These are phyloP conservation scores for Cytospora chrysosperma DNA, from an alignment of 2,329 filamentous ascomycete genomes.

Conservation along the genomic window DNA sequence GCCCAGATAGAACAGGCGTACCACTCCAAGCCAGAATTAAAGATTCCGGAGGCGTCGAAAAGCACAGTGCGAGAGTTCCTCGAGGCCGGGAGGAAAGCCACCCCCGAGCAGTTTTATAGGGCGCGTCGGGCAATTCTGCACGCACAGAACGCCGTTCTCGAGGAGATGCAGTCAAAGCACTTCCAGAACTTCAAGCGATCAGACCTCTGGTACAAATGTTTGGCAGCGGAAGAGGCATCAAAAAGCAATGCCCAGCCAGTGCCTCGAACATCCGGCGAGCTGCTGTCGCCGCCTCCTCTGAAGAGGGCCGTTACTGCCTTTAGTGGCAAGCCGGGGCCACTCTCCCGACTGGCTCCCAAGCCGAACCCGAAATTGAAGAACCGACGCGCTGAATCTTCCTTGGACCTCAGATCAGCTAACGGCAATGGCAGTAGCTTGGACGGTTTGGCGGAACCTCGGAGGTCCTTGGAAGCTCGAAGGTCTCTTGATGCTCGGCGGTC, in stretches of 20 bases:
- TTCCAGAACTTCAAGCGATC: conserved; percentile 88
- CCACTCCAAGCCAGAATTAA: conserved; percentile 76
- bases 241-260: conserved; percentile 28
- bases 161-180: conserved; percentile 78
- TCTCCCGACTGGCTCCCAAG: conserved; percentile 42
- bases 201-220: conserved; percentile 92
- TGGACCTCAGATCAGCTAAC: conserved; percentile 43
- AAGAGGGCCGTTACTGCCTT: conserved; percentile 18
- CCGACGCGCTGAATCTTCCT: conserved; percentile 47
- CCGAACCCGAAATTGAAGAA: conserved; percentile 33
- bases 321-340: conserved; percentile 43
- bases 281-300: conserved; percentile 15
- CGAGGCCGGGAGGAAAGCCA: conserved; percentile 71
- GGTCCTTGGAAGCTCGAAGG: conserved; percentile 45
- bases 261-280: conserved; percentile 15
- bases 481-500: conserved; percentile 19
- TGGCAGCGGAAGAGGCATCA: conserved; percentile 79
- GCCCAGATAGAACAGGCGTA: conserved; percentile 92
- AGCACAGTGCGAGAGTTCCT: conserved; percentile 75
- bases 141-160: conserved; percentile 78
- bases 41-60: conserved; percentile 68
- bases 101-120: conserved; percentile 75
- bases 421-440: conserved; percentile 42
- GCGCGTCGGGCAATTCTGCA: conserved; percentile 79
- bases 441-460: conserved; percentile 47